phyloP scores from a whole-genome alignment of 306 rosid species.

The Quillaja saponaria region DNA sequence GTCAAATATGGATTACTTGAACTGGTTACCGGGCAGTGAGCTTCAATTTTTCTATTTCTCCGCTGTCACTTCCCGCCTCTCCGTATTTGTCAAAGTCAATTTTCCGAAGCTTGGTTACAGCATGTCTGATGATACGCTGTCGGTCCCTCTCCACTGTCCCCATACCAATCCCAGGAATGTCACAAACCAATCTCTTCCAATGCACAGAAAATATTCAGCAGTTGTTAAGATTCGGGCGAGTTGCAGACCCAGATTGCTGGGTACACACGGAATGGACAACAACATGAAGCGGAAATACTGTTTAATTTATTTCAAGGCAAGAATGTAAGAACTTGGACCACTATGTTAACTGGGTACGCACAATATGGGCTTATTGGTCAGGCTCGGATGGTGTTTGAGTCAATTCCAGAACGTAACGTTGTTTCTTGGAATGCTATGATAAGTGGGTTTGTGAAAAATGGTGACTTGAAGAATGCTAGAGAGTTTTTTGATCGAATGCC shows the following conservation, averaged over 20 bases:
- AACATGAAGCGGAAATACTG: slow-evolving; percentile 27
- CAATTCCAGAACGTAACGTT: slow-evolving; percentile 32
- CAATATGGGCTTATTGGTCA: slow-evolving; percentile 27
- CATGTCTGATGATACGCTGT: slow-evolving; percentile 32
- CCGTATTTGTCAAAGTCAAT: too few relatives aligned
- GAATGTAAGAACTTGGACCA: slow-evolving; percentile 41
- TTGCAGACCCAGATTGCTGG: slow-evolving; percentile 33
- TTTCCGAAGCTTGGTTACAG: too few relatives aligned
- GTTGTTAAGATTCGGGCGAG: slow-evolving; percentile 18
- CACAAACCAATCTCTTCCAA: slow-evolving; percentile 14
- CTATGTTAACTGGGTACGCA: slow-evolving; percentile 36
- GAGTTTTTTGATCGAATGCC: slow-evolving; percentile 38
- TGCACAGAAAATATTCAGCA: slow-evolving; percentile 34
- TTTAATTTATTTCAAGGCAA: slow-evolving; percentile 30
- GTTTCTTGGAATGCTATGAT: slow-evolving; percentile 40
- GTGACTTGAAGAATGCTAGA: slow-evolving; percentile 31
- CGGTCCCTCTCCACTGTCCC: slow-evolving; percentile 27
- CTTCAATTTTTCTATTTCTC: too few relatives aligned
- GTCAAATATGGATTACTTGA: too few relatives aligned
- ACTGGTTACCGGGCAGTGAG: too few relatives aligned
- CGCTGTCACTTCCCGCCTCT: too few relatives aligned
- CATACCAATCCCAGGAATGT: neutral
- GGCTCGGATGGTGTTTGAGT: slow-evolving; percentile 27
- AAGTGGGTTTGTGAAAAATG: slow-evolving; percentile 23
- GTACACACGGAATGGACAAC: slow-evolving; percentile 22